Percentiles rank a stretch among this genome's conserved stretches.
Evolutionary conservation across 805 yeast species (phyloP).

Genomic region (Saccharomycopsis babjevae): DNA sequence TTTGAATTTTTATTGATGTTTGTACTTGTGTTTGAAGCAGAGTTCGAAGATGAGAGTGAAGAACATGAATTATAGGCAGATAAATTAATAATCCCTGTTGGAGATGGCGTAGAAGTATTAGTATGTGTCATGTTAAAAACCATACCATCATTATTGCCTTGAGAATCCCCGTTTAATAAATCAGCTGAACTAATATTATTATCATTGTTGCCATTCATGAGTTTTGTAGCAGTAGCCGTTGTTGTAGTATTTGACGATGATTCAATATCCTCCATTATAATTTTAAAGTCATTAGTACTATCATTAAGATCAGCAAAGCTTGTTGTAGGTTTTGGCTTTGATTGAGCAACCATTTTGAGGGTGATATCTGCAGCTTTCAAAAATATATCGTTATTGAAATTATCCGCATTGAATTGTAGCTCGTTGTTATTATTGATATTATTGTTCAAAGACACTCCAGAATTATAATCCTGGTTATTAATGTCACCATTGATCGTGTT

Average conservation of each 20-base stretch:
- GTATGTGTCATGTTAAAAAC: background rate
- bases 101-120: background rate
- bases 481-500: background rate
- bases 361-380: conserved; percentile 19
- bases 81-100: background rate
- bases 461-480: background rate
- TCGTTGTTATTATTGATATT: background rate
- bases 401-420: background rate
- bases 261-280: background rate
- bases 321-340: conserved; percentile 1
- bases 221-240: background rate
- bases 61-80: background rate
- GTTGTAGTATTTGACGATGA: background rate
- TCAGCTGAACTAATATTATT: background rate
- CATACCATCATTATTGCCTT: background rate
- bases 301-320: background rate
- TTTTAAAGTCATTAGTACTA: background rate
- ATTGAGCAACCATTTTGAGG: conserved; percentile 14
- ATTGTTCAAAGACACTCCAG: background rate
- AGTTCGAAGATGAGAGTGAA: background rate
- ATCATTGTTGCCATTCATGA: background rate
- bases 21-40: background rate
- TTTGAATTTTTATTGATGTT: background rate
- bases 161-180: background rate
- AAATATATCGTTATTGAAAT: conserved; percentile 12